Evolutionary conservation across 1,139 yeast species (phyloP), one percentile per base, ranked within the genome.

Genomic region (Saccharomyces hybrid): DNA sequence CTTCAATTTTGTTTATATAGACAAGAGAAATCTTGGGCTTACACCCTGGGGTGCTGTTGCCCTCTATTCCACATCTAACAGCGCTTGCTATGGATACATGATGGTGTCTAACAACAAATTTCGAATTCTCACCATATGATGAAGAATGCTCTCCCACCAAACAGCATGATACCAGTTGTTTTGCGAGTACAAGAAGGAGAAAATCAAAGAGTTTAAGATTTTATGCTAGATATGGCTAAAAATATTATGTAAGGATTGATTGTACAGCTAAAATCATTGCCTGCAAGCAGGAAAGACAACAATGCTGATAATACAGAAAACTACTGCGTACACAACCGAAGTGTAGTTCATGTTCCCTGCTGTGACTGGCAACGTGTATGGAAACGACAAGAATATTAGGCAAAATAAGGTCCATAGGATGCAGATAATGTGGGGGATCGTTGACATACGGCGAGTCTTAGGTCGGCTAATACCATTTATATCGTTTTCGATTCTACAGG

Each of bases 331-430:
- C 4, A 76, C 80, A 6, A 69, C 79, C 46, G 71, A 66, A 2
- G 76, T 77, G 58, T 77, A 77, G 61, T 78, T 78, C 81, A 77
- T 77, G 56, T 73, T 73, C 63, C 2, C 44, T 38, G 44, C 44
- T 9, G 44, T 38, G 19, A 72, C 81, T 0, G 81, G 81, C 73
- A 75, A 71, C n/a, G 69, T 72, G 8, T 73, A 62, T 1, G 81
- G 81, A 61, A 78, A 72, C 48, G 77, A 74, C 60, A 71, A 75
- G 63, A 78, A 76, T 2, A 76, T 66, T 8, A 75, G 59, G 34
- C 78, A 71, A 59, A 77, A 77, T 0, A 72, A 31, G 1, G 80
- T 69, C 80, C 81, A 78, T 6, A 53, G 55, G 9, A 75, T 55
- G 16, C 71, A 62, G 5, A 75, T 66, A 38, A 74, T 60, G 63